Conservation (phyloP, 352 stramenopile genomes). For the Pilasporangium apinafurcum region DNA sequence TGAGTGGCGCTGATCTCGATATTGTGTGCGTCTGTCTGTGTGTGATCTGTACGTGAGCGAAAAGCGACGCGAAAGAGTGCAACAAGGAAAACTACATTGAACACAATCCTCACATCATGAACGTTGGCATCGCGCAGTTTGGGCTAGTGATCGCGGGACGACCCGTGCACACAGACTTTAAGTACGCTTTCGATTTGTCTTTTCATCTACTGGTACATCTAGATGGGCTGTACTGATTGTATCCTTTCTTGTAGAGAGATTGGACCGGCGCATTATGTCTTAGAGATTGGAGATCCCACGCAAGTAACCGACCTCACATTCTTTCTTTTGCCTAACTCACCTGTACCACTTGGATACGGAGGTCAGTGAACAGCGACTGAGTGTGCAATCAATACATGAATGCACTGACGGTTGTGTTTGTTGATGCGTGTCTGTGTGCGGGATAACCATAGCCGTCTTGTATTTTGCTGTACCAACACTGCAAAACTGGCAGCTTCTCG, state of each 20-base stretch:
- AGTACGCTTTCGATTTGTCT: conserved; percentile 1
- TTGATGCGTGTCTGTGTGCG: background rate
- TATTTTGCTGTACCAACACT: conserved; percentile 67
- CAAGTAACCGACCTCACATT: conserved; percentile 69
- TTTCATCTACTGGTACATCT: conserved; percentile 10
- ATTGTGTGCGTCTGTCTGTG: too few species aligned
- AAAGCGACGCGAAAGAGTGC: too few species aligned
- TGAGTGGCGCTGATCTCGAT: too few species aligned
- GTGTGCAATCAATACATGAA: conserved; percentile 1
- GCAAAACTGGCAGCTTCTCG: conserved; percentile 66
- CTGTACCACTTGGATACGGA: conserved; percentile 48
- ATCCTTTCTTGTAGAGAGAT: conserved; percentile 29
- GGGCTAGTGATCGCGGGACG: conserved; percentile 60
- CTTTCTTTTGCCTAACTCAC: conserved; percentile 59
- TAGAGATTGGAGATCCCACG: conserved; percentile 48
- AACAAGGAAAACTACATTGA: too few species aligned
- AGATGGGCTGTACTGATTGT: background rate
- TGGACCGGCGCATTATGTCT: conserved; percentile 48
- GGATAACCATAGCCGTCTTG: conserved; percentile 29
- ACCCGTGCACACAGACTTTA: conserved; percentile 58
- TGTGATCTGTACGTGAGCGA: too few species aligned
- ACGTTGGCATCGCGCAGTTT: conserved; percentile 37
- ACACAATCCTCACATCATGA: too few species aligned
- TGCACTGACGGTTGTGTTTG: conserved; percentile 1
- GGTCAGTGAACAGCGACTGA: conserved; percentile 8